Conservation (phyloP, 2,329 filamentous ascomycete species). For the Ophiostoma sp. region DNA sequence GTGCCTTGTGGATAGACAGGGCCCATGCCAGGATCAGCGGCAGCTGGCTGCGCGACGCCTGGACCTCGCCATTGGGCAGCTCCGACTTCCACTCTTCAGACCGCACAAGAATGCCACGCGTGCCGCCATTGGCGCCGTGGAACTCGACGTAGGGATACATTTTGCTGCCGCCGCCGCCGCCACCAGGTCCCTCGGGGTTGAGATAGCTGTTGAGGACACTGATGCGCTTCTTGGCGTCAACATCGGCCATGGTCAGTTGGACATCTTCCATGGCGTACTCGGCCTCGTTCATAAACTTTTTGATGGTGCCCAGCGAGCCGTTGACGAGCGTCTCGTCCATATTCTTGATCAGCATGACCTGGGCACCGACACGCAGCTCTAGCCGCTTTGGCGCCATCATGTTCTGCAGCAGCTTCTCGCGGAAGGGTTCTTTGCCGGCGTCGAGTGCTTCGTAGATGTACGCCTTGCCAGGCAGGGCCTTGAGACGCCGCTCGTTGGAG, state of each 20-base stretch:
- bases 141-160: slow-evolving; percentile 80
- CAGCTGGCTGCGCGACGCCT: slow-evolving; percentile 75
- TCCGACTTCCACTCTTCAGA: slow-evolving; percentile 96
- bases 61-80: slow-evolving; percentile 87
- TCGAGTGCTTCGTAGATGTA: slow-evolving; percentile 71
- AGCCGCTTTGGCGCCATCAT: slow-evolving; percentile 88
- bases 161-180: slow-evolving; percentile 27
- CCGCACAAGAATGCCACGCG: slow-evolving; percentile 71
- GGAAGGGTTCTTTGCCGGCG: slow-evolving; percentile 63
- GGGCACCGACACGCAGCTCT: slow-evolving; percentile 81
- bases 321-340: slow-evolving; percentile 92
- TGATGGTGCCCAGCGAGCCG: slow-evolving; percentile 82
- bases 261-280: slow-evolving; percentile 35
- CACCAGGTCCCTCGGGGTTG: slow-evolving; percentile 31
- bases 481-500: slow-evolving; percentile 73
- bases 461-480: slow-evolving; percentile 61
- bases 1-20: slow-evolving; percentile 94
- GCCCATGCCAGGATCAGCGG: slow-evolving; percentile 96
- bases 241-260: slow-evolving; percentile 29
- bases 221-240: slow-evolving; percentile 53
- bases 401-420: slow-evolving; percentile 74
- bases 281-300: slow-evolving; percentile 61
- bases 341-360: slow-evolving; percentile 99
- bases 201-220: slow-evolving; percentile 44
- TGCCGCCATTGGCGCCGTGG: slow-evolving; percentile 68